Evolutionary conservation across 129 eudicot species (phyloP), one percentile per base, ranked within the genome.

Genomic region (Flaveria brownii): DNA sequence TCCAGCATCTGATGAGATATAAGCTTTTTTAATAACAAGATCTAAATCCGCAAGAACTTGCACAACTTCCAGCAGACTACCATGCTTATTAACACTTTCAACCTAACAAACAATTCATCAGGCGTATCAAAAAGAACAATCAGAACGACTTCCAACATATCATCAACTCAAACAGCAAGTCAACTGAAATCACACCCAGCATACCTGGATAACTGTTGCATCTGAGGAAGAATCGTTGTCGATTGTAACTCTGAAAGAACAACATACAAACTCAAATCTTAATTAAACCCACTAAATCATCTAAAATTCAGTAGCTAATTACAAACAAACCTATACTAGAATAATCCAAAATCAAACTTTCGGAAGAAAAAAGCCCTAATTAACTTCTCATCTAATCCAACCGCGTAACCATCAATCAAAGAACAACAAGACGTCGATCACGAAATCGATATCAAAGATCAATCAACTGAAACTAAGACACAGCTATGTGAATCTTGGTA

Each of bases 1-100:
- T 66, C 96, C 97, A 12, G 93, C 98, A 70, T 93, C 98, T 10
- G 98, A 93, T 9, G 97, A 93, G 55, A 93, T 88, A 80, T 93
- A 93, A 0, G 96, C 98, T 85, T 93, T 93, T 55, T 83, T 93
- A 18, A 93, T 87, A 20, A 88, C 85, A 14, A 93, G 97, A 56
- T 87, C 82, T 83, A 93, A 71, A 68, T 93, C 97, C 1, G 96
- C 81, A 39, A 93, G 97, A 74, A 93, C 88, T 87, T 93, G 98
- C 30, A 93, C 98, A 46, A 93, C 98, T 81, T 90, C 88, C 28
- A 93, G 93, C 13, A 93, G 95, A 47, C 86, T 90, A 51, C 98
- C 98, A 77, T 88, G 93, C 80, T 90, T 93, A 82, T 93, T 93
- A 33, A 91, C 96, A 69, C 97, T 88, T 83, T 90, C 98, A 42